These are phyloP conservation scores for Tuber borchii DNA, from an alignment of 495 filamentous ascomycete genomes.

Conservation along the genomic window DNA sequence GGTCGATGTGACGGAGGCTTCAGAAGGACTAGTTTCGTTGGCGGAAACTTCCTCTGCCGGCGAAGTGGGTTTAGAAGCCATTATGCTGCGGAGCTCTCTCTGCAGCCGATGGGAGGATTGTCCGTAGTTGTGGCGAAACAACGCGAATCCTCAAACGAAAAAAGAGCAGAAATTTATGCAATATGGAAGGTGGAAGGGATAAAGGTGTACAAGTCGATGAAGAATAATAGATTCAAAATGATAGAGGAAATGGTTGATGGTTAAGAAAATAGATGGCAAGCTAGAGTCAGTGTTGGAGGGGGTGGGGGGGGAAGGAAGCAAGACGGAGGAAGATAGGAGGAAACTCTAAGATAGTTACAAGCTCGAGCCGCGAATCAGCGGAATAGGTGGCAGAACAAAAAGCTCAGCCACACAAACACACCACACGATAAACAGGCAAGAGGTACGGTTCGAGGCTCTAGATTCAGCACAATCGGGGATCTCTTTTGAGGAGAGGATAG, in stretches of 20 bases:
- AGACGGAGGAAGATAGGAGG: background rate
- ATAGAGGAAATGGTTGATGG: background rate
- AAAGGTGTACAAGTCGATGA: background rate
- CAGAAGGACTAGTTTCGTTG: slow-evolving; percentile 16
- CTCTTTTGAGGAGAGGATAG: background rate
- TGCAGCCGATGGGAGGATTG: background rate
- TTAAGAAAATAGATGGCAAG: background rate
- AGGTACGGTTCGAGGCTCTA: background rate
- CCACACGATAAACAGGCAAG: background rate
- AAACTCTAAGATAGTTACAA: background rate
- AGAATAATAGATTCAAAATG: background rate
- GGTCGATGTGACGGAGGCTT: slow-evolving; percentile 4
- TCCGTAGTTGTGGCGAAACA: background rate
- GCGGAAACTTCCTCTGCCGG: slow-evolving; percentile 28
- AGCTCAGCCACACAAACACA: background rate
- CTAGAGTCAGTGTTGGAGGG: background rate
- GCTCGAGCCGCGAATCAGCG: background rate
- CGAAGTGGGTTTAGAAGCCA: slow-evolving; percentile 18
- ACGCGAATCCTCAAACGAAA: background rate
- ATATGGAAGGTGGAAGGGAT: background rate
- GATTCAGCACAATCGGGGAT: background rate
- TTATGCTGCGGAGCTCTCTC: slow-evolving; percentile 3
- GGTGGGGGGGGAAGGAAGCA: background rate
- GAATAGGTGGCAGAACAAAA: background rate
- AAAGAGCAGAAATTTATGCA: background rate